Evolutionary conservation across 768 basidiomycete genomes (phyloP), one percentile per base, ranked within the genome.

Genomic region (Boletus rufocinnamomeus): DNA sequence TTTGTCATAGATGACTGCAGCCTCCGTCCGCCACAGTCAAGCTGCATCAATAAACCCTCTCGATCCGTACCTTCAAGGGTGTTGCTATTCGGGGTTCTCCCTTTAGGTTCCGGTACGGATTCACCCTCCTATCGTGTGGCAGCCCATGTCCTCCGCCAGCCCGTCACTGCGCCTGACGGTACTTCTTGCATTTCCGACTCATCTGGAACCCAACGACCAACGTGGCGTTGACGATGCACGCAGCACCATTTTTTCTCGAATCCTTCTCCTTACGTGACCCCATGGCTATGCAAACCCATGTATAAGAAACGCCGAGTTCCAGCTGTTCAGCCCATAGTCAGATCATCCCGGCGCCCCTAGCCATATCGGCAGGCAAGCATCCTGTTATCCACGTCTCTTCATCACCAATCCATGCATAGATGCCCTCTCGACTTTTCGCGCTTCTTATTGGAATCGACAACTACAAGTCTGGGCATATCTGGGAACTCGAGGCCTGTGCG

Each of bases 401-500:
- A 28, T 51, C 58, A 43, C 63, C 55, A 62, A 52, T 60, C 40
- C 43, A 48, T 58, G 52, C 28, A 52, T 62, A 71, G 62, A 80
- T 83, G 77, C 66, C 73, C 19, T 64, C 76, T 43, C 82, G 80
- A 21, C 72, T 87, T 43, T 89, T 86, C 62, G 86, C 85, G 1
- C 79, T 89, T 56, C 74, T 89, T 62, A 78, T 89, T 59, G 88
- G 88, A 43, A 82, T 89, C 60, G 86, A 89, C 73, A 76, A 77
- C 64, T 89, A 89, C 76, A 82, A 86, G 69, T 85, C 85, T 10
- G 80, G 82, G 21, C 68, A 68, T 30, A 81, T 88, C 28, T 88
- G 84, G 85, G 84, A 88, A 65, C 79, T 88, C 38, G 79, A 84
- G 55, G 82, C 84, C 41, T 86, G 85, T 66, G 82, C 81, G 28